phyloP scores from a whole-genome alignment of 2,329 filamentous ascomycete species.

The Diaporthe amygdali region DNA sequence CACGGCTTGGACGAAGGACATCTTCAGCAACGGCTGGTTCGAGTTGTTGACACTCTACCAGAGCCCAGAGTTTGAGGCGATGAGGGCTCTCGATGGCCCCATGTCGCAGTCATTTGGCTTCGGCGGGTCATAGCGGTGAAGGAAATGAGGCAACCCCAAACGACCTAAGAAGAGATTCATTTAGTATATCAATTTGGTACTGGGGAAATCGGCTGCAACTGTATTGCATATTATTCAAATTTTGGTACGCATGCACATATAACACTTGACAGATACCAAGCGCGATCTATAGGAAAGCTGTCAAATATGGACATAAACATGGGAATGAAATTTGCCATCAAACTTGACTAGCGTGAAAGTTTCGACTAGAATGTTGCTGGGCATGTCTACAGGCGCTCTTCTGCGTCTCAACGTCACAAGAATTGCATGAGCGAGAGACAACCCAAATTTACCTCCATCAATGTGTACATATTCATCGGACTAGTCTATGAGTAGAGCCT shows the following conservation, averaged over 20 bases:
- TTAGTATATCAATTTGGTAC: neutral
- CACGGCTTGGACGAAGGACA: slow-evolving; percentile 17
- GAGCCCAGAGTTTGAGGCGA: slow-evolving; percentile 17
- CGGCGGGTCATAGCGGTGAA: neutral
- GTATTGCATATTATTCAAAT: neutral
- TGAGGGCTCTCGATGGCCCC: slow-evolving; percentile 17
- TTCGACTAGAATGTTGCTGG: no score
- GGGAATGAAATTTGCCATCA: no score
- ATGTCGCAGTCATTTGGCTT: neutral
- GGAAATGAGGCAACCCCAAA: neutral
- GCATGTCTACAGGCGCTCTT: no score
- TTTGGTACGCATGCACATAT: neutral
- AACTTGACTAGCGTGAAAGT: no score
- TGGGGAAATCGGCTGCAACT: neutral
- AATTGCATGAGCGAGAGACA: neutral
- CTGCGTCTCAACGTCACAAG: no score
- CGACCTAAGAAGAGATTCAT: neutral
- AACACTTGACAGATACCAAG: neutral
- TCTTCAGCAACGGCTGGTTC: slow-evolving; percentile 18
- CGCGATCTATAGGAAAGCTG: no score
- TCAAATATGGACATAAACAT: neutral
- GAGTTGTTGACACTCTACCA: slow-evolving; percentile 20
- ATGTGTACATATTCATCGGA: neutral
- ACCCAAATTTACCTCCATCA: accelerated
- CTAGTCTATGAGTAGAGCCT: neutral